Conservation (phyloP, 179 eudicot genomes). For the Spergularia azorica region DNA sequence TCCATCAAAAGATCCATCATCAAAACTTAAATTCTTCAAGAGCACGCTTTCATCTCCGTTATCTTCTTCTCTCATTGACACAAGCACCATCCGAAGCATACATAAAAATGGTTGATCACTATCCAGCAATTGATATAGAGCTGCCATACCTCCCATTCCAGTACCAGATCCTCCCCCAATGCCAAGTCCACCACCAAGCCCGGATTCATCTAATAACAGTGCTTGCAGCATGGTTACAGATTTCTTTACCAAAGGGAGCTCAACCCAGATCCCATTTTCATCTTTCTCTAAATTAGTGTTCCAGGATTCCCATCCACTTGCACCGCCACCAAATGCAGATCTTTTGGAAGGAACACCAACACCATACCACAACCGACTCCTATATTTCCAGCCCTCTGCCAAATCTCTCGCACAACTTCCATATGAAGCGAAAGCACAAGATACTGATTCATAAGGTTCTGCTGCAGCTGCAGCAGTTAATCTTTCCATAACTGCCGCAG, state of each 20-base stretch:
- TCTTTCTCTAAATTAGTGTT: constrained; percentile 82
- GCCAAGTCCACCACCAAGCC: constrained; percentile 97
- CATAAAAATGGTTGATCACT: constrained; percentile 98
- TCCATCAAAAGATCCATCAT: constrained; percentile 48
- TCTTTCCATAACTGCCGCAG: constrained; percentile 83
- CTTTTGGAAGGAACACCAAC: constrained; percentile 66
- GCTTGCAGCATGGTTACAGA: constrained; percentile 95
- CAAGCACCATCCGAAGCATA: constrained; percentile 99
- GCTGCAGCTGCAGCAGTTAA: constrained; percentile 98
- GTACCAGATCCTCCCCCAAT: constrained; percentile 99
- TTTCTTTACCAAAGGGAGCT: constrained; percentile 84
- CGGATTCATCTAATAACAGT: constrained; percentile 91
- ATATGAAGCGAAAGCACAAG: constrained; percentile 94
- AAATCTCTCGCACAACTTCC: constrained; percentile 87
- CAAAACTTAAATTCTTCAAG: constrained; percentile 52
- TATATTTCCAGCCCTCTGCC: constrained; percentile 90
- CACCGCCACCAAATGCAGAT: constrained; percentile 88
- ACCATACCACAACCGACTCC: constrained; percentile 96
- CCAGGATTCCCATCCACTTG: constrained; percentile 96
- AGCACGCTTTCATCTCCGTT: constrained; percentile 73
- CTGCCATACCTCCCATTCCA: constrained; percentile 98
- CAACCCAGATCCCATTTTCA: constrained; percentile 82
- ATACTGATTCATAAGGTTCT: constrained; percentile 96
- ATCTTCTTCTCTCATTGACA: constrained; percentile 94
- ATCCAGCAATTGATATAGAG: constrained; percentile 93